phyloP scores from a whole-genome alignment of 345 rosid genomes.

The Heritiera fomes region DNA sequence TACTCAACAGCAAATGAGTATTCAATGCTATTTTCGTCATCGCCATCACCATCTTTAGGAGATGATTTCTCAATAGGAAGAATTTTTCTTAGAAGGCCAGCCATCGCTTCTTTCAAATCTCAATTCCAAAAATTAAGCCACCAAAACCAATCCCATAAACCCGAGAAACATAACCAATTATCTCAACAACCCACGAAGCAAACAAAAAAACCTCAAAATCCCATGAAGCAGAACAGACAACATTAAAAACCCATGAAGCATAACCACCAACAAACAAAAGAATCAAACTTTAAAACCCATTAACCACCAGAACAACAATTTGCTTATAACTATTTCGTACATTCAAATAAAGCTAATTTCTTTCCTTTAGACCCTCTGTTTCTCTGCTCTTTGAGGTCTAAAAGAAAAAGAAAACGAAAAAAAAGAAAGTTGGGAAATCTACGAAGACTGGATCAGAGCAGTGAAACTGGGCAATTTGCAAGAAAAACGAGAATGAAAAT shows the following conservation, averaged over 20 bases:
- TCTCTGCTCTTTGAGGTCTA: not conserved
- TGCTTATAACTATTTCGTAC: not conserved
- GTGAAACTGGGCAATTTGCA: not conserved
- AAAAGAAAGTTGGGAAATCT: not conserved
- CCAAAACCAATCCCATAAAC: not conserved
- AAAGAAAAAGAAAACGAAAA: not conserved
- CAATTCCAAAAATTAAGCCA: not conserved
- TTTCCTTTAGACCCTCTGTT: not conserved
- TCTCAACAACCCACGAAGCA: not conserved
- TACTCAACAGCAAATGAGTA: slow-evolving; percentile 81
- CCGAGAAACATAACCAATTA: not conserved
- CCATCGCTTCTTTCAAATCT: slow-evolving; percentile 36
- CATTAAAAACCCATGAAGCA: not conserved
- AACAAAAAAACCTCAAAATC: not conserved
- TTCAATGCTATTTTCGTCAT: slow-evolving; percentile 38
- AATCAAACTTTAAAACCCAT: slow-evolving; percentile 1
- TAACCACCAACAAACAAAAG: not conserved
- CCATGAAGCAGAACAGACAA: not conserved
- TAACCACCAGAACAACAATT: not conserved
- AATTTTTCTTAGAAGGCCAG: slow-evolving; percentile 51
- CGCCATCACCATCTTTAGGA: slow-evolving; percentile 38
- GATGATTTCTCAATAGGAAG: slow-evolving; percentile 42
- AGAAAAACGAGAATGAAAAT: not conserved
- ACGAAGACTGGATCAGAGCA: not conserved
- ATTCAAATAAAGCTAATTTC: not conserved